phyloP scores from a whole-genome alignment of 805 yeast genomes.

The Kodamaea laetipori region DNA sequence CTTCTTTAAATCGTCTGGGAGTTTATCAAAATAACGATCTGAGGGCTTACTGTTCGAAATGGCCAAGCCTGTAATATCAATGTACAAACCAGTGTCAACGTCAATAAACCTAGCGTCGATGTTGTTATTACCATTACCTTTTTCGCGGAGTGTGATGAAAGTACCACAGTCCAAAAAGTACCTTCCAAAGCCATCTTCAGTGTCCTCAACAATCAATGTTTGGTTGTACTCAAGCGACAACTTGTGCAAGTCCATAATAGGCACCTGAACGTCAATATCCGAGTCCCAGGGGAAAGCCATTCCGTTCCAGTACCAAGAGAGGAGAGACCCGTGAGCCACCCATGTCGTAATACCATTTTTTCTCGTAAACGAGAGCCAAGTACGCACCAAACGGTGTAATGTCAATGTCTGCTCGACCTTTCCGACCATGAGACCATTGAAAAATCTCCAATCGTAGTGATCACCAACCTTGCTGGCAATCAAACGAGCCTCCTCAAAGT shows the following conservation, averaged over 20 bases:
- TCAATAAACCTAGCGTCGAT: conserved; percentile 60
- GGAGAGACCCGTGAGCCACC: conserved; percentile 32
- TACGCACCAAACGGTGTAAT: conserved; percentile 24
- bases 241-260: conserved; percentile 27
- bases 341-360: conserved; percentile 29
- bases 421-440: conserved; percentile 23
- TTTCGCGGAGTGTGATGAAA: conserved; percentile 21
- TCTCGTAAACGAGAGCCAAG: conserved; percentile 31
- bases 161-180: conserved; percentile 45
- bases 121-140: conserved; percentile 36
- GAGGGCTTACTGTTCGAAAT: conserved; percentile 33
- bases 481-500: conserved; percentile 39
- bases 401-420: conserved; percentile 22
- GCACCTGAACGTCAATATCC: conserved; percentile 33
- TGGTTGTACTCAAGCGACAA: conserved; percentile 25
- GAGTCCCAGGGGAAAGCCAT: conserved; percentile 33
- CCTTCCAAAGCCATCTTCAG: conserved; percentile 56
- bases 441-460: conserved; percentile 34
- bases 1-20: conserved; percentile 19
- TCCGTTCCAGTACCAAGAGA: conserved; percentile 36
- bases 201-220: conserved; percentile 25
- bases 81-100: conserved; percentile 46
- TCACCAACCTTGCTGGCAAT: conserved; percentile 25
- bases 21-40: conserved; percentile 15
- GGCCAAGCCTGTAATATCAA: conserved; percentile 46